Conservation (phyloP, 106 monocot species). For the Platanthera guangdongensis region DNA sequence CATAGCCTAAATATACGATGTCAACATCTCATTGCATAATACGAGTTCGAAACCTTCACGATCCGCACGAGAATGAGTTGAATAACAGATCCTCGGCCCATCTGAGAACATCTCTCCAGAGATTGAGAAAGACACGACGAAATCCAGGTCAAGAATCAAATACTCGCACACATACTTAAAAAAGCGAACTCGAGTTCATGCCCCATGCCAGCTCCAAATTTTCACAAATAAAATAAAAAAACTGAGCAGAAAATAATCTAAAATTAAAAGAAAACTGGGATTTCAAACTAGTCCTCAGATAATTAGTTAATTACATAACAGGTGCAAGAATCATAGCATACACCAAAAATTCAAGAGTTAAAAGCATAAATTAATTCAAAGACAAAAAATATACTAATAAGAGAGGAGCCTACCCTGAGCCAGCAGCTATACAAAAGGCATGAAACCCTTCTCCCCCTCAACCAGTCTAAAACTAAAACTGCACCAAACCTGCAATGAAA, state of each 20-base stretch:
- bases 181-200: not conserved
- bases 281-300: not conserved
- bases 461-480: not conserved
- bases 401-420: not conserved
- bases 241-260: too few relatives aligned
- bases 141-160: not conserved
- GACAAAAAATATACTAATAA: not conserved
- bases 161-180: not conserved
- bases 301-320: not conserved
- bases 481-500: constrained; percentile 2
- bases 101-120: too few relatives aligned
- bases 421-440: constrained; percentile 6
- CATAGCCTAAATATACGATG: too few relatives aligned
- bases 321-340: not conserved
- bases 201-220: not conserved
- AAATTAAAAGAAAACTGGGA: not conserved
- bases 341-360: not conserved
- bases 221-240: not conserved
- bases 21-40: too few relatives aligned
- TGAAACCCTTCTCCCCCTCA: not conserved
- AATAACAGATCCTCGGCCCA: too few relatives aligned
- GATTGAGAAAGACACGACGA: too few relatives aligned
- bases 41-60: too few relatives aligned
- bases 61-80: too few relatives aligned
- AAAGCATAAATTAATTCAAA: not conserved